Evolutionary conservation across 129 eudicot genomes (phyloP), one percentile per base, ranked within the genome.

Genomic region (Sambucus nigra): DNA sequence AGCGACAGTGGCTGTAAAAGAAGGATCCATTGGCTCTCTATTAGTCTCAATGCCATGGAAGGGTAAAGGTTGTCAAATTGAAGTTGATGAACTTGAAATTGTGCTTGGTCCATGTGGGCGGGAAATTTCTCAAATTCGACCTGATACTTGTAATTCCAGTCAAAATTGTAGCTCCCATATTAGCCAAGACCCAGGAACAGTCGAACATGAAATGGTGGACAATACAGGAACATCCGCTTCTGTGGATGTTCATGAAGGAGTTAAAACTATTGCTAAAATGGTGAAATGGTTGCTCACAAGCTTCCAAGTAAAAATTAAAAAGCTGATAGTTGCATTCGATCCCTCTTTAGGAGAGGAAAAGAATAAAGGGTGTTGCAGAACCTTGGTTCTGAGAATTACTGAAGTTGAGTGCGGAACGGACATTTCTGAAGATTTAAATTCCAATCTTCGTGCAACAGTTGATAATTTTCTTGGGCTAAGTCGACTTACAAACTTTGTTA

Each of bases 201-300:
- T 41, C 59, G 82, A 73, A 20, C 65, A 57, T 67, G 84, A 79
- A 54, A 14, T 32, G 33, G 64, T 45, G 18, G 65, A 63, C 51
- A 50, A 48, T 53, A 56, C 54, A 22, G 45, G 20, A 35, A 45
- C 49, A 25, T 29, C 32, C 38, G 35, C 80, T 51, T 63, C 84
- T 19, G 80, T 72, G 54, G 84, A 80, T 59, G 87, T 92, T 70
- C 99, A 92, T 59, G 94, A 86, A 73, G 99, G 99, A 75, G 99
- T 92, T 26, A 86, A 92, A 76, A 74, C 94, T 22, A 72, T 92
- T 53, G 99, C 99, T 27, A 82, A 80, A 38, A 74, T 82, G 94
- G 92, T 92, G 6, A 86, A 86, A 53, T 75, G 81, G 87, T 63
- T 92, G 70, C 85, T 92, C 20, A 82, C 94, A 31, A 86, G 99